Evolutionary conservation across 371 early-diverging fungal genomes (phyloP).

Genomic region (Mortierella sp.): DNA sequence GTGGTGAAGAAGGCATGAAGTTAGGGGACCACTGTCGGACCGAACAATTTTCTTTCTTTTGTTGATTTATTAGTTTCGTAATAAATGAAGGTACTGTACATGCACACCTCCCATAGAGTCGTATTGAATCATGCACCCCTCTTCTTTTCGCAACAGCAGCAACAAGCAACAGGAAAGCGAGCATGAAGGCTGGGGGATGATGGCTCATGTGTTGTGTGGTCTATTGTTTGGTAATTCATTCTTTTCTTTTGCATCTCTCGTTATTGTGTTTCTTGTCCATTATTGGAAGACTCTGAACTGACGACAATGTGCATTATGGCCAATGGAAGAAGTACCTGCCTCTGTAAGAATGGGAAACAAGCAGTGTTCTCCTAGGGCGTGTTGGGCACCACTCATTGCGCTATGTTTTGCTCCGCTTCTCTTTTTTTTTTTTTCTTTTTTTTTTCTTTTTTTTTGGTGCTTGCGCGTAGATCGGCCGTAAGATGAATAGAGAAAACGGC

Average conservation of each 20-base stretch:
- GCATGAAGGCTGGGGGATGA: neutral
- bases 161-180: neutral
- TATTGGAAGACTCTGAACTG: too few species aligned
- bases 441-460: slow-evolving; percentile 8
- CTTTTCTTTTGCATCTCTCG: too few species aligned
- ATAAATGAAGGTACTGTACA: slow-evolving; percentile 3
- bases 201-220: neutral
- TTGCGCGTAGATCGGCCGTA: neutral
- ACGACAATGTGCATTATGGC: too few species aligned
- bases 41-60: neutral
- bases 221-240: neutral
- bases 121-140: neutral
- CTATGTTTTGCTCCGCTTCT: neutral
- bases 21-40: slow-evolving; percentile 1
- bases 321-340: too few species aligned
- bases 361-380: too few species aligned
- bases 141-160: neutral
- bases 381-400: too few species aligned
- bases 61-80: neutral
- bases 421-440: neutral
- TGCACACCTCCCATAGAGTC: slow-evolving; percentile 1
- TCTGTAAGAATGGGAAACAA: too few species aligned
- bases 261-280: neutral
- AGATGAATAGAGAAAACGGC: neutral
- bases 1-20: neutral